These are phyloP conservation scores for Epichloe scottii DNA, from an alignment of 2,329 filamentous ascomycete species.

Conservation along the genomic window DNA sequence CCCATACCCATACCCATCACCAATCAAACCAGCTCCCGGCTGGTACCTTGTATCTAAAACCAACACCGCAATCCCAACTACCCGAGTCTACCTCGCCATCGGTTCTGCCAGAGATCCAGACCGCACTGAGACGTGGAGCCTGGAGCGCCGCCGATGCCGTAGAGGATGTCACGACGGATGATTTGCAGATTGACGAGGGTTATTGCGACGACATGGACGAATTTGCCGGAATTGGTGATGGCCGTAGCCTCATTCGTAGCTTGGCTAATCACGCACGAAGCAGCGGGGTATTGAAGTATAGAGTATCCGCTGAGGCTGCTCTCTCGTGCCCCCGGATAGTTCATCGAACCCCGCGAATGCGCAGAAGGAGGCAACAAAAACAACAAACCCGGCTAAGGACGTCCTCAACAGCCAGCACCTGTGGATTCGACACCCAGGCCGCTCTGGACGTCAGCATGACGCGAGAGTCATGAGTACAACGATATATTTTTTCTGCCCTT, in stretches of 20 bases:
- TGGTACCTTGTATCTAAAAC: neutral
- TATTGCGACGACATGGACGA: slow-evolving; percentile 4
- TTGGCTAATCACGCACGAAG: slow-evolving; percentile 1
- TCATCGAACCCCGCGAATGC: slow-evolving; percentile 7
- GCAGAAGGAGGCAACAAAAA: slow-evolving; percentile 7
- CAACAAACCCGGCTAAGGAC: neutral
- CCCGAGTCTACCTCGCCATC: neutral
- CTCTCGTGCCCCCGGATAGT: slow-evolving; percentile 8
- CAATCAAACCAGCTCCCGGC: neutral
- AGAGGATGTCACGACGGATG: neutral
- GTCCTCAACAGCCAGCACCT: neutral
- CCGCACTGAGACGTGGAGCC: neutral
- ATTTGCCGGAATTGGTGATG: neutral
- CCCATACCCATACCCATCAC: neutral
- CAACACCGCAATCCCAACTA: neutral
- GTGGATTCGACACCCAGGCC: neutral
- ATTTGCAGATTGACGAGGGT: neutral
- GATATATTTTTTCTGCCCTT: neutral
- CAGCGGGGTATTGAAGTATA: slow-evolving; percentile 5
- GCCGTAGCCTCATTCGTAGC: neutral
- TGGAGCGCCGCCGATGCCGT: neutral
- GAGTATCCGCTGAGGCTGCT: slow-evolving; percentile 7
- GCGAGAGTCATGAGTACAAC: neutral
- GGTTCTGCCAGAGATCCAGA: neutral
- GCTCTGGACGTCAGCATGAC: neutral